Conservation (phyloP, 495 filamentous ascomycete genomes). For the Oleoguttula mirabilis region DNA sequence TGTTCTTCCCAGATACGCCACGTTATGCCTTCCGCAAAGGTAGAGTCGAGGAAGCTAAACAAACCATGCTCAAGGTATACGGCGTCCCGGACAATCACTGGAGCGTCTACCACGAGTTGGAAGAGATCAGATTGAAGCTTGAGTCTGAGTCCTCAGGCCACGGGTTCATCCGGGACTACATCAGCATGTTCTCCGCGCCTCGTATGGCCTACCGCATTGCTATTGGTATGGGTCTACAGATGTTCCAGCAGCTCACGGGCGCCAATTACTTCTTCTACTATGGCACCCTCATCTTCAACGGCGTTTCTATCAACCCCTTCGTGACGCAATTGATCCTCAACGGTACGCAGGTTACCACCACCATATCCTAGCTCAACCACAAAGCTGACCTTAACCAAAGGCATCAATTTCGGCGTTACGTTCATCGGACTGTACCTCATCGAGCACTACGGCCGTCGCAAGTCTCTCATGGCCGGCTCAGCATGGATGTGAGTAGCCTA, state of each 20-base stretch:
- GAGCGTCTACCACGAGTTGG: slow-evolving; percentile 55
- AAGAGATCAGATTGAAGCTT: slow-evolving; percentile 41
- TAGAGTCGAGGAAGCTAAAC: slow-evolving; percentile 40
- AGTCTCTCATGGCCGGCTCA: slow-evolving; percentile 25
- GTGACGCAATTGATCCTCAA: slow-evolving; percentile 18
- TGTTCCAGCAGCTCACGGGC: slow-evolving; percentile 45
- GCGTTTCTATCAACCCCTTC: slow-evolving; percentile 23
- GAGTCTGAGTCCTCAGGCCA: slow-evolving; percentile 31
- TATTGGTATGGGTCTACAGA: slow-evolving; percentile 59
- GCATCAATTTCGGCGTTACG: slow-evolving; percentile 30
- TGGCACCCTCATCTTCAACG: slow-evolving; percentile 29
- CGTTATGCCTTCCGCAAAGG: slow-evolving; percentile 29
- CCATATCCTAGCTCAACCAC: no score
- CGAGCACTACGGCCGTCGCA: slow-evolving; percentile 28
- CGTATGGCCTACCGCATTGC: slow-evolving; percentile 61
- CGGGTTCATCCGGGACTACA: slow-evolving; percentile 24
- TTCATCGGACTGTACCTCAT: slow-evolving; percentile 31
- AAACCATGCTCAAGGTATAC: slow-evolving; percentile 57
- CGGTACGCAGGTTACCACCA: no score
- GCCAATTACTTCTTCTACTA: slow-evolving; percentile 48
- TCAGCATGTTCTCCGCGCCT: slow-evolving; percentile 56
- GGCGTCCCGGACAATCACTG: slow-evolving; percentile 53
- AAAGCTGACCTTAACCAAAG: no score
- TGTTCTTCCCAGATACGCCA: slow-evolving; percentile 29
- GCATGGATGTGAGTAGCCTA: slow-evolving; percentile 27